Base-by-base conservation (phyloP, 2,329 filamentous ascomycete genomes). In the Diaporthe sp. region DNA sequence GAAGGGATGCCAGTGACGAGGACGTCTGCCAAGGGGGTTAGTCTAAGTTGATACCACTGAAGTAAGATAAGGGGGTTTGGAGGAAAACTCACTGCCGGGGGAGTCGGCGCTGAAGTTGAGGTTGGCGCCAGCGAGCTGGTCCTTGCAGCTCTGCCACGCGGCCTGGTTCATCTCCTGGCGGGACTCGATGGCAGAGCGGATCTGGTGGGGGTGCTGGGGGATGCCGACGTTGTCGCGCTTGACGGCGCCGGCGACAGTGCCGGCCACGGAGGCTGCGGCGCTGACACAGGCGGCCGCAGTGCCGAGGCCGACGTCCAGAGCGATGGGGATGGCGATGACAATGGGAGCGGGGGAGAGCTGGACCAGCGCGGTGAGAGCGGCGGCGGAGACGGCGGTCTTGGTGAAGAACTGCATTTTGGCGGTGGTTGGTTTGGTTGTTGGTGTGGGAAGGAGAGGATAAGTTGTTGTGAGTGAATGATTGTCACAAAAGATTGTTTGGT, bases 271-370 rank as follows among this genome's bases (percentile, higher is more conserved):
- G 6, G 25, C 55, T 9, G 69, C 53, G 17, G 70, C 74, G 17
- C 44, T 31, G 42, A 76, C 55, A 44, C 12, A 28, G 5, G 51
- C 15, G 34, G 69, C 42, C 9, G 39, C 55, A 19, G 55, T 57
- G 42, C 69, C 57, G 1, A 67, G 57, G 10, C 55, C 46, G 15
- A 72, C 74, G 1, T 58, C 44, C 39, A 72, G 73, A 15, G 72
- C 70, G 3, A 25, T 39, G 8, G 59, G 70, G 53, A 78, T 77
- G n/a, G 51, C 51, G n/a, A 68, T 62, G 22, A 75, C 39, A 34
- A 73, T 76, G 17, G 72, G 68, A 10, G 77, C 77, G 2, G 76
- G 74, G 55, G 62, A 77, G 58, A 73, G 44, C 49, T 77, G 77
- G 28, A 78, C 74, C 31, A 77, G 53, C 13, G 71, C 72, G 37